Evolutionary conservation across 306 rosid species (phyloP), one percentile per base, ranked within the genome.

Genomic region (Gastrolobium villosum): DNA sequence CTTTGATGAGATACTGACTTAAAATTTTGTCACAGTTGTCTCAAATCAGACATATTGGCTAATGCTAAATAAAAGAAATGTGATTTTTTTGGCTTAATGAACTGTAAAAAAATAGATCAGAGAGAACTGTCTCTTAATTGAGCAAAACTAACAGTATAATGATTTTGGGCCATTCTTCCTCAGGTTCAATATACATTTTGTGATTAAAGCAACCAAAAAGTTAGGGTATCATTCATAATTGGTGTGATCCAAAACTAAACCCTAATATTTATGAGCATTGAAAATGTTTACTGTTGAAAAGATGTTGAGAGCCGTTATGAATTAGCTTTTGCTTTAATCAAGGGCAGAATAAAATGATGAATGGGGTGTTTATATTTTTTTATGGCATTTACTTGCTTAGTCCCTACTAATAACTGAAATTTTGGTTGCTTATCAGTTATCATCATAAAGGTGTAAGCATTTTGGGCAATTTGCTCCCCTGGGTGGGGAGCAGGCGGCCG

Each of bases 381-480:
- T 57, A 20, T 57, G 36, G 1, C 39, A 9, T 61, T 66, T 77
- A 35, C 56, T 40, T 70, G 8, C 26, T 5, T 77, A 7, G 35
- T 43, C 45, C 8, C 46, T 72, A 53, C 63, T 76, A 43, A 76
- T 48, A 45, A 66, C 55, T 69, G 44, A 48, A 69, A 10, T 63
- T 20, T 34, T 72, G 56, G 53, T 50, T 59, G 61, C 67, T 75
- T 79, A 36, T 68, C 26, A 20, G 1, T 20, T 20, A 13, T 59
- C 61, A 70, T 70, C 10, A 34, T 45, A 48, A 53, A 92, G 97
- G 90, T 88, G 88, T 87, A 92, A 86, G 90, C 97, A 89, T 83
- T 88, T 88, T 34, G 91, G 94, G 44, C 91, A 89, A 84, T 92
- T 92, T 52, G 97, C 94, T 72, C 89, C 94, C 6, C 67, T 89